These are phyloP conservation scores for Colletotrichum graminicola DNA, from an alignment of 2,329 filamentous ascomycete species.

Conservation along the genomic window DNA sequence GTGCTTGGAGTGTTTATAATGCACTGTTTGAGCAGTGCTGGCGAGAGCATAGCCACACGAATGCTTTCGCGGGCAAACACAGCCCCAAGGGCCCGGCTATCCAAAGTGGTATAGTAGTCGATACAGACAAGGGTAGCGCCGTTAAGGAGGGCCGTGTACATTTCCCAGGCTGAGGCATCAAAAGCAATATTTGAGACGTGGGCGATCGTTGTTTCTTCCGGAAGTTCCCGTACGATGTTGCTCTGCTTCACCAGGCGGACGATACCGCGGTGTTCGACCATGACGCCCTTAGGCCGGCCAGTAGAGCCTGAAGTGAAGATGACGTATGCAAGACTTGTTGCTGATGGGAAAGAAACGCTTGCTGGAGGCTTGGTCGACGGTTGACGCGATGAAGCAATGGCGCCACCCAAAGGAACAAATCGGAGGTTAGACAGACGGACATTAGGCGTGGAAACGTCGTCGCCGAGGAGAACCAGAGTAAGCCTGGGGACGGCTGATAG, in stretches of 20 bases:
- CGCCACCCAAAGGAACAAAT: conserved; percentile 34
- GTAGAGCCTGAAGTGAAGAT: conserved; percentile 39
- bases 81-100: conserved; percentile 36
- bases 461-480: conserved; percentile 37
- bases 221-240: conserved; percentile 24
- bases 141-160: conserved; percentile 42
- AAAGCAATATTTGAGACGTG: conserved; percentile 43
- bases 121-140: conserved; percentile 44
- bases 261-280: conserved; percentile 30
- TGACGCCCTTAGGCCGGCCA: conserved; percentile 35
- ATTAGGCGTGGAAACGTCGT: conserved; percentile 10
- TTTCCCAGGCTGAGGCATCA: conserved; percentile 44
- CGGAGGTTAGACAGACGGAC: conserved; percentile 26
- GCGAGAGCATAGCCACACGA: conserved; percentile 50
- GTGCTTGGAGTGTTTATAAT: conserved; percentile 52
- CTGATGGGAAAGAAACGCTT: background rate
- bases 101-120: conserved; percentile 40
- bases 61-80: conserved; percentile 50
- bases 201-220: background rate
- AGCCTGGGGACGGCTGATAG: conserved; percentile 32
- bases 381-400: background rate
- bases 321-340: conserved; percentile 33
- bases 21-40: conserved; percentile 40
- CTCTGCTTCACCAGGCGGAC: conserved; percentile 21
- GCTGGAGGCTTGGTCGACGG: background rate